Percentiles rank a stretch among this genome's conserved stretches.
Evolutionary conservation across 2,329 filamentous ascomycete genomes (phyloP).

Genomic region (Beauveria bassiana): DNA sequence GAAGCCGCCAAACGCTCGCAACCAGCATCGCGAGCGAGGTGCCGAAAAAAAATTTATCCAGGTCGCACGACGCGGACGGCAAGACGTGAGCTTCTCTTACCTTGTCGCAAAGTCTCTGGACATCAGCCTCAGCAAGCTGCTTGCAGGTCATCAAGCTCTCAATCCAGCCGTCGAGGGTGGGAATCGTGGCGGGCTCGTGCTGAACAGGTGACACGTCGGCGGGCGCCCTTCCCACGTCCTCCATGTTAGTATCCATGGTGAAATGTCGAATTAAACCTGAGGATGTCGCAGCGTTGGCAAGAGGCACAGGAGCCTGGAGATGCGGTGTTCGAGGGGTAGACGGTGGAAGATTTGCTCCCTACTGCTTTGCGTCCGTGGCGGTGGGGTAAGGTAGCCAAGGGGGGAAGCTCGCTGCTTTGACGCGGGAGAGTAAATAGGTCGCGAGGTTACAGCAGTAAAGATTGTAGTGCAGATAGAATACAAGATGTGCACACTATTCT

Average conservation of each 20-base stretch:
- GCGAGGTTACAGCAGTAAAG: neutral
- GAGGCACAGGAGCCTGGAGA: constrained; percentile 11
- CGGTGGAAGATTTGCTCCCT: constrained; percentile 6
- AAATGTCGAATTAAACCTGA: constrained; percentile 11
- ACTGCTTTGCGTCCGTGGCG: constrained; percentile 8
- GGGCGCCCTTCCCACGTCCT: constrained; percentile 85
- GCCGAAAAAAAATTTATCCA: neutral
- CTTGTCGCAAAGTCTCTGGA: constrained; percentile 96
- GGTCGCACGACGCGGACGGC: neutral
- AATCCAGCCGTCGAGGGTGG: constrained; percentile 95
- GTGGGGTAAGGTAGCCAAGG: constrained; percentile 10
- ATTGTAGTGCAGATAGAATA: neutral
- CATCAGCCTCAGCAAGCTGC: constrained; percentile 88
- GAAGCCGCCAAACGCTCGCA: constrained; percentile 5
- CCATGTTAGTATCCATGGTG: constrained; percentile 95
- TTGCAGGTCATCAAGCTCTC: constrained; percentile 98
- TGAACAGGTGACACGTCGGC: constrained; percentile 67
- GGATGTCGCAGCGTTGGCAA: constrained; percentile 6
- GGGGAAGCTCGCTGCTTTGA: constrained; percentile 1
- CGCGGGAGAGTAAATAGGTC: neutral
- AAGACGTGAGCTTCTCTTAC: constrained; percentile 38
- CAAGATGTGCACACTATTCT: neutral
- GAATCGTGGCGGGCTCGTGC: constrained; percentile 78
- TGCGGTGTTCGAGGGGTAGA: constrained; percentile 1
- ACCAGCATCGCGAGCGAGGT: neutral